Base-by-base conservation (phyloP, 768 basidiomycete species). In the Panus rudis region DNA sequence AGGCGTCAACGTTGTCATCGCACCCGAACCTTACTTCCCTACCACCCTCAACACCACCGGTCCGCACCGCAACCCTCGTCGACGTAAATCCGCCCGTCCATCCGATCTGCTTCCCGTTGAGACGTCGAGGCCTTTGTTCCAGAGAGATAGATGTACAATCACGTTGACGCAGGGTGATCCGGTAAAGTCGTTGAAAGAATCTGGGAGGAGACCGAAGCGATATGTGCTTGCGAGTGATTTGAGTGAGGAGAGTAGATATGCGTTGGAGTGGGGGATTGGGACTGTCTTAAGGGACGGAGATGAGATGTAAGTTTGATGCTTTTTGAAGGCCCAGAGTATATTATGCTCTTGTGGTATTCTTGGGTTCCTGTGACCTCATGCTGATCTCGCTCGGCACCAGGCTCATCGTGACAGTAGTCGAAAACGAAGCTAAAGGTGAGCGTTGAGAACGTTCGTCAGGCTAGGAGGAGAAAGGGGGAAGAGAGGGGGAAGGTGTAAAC, bases 221-320 rank as follows among this genome's bases (percentile, higher is more conserved):
- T 99, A 97, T 62, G 71, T 96, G 10, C 84, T 98, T 17, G 87
- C 92, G 4, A 96, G 92, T 57, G 96, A 99, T 73, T 60, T 98
- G 54, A 91, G 87, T 47, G 90, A 96, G 52, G 94, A 99, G 66
- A 84, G 81, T 62, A 72, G 84, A 25, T 99, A 93, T 62, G 96
- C 96, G 1, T 79, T 98, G 5, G 93, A 98, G 62, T 99, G 94
- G 96, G 91, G 88, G 8, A 93, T 98, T 42, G 94, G 93, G 2
- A 97, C 94, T 0, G 94, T 97, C 2, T 67, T 96, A 47, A 69
- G 92, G 48, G 92, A 97, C 63, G 94, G 94, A 2, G 96, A 99
- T 55, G 88, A 93, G 63, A 68, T 92, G 81, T 78, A 42, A 41
- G 70, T 59, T 16, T 39, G 4, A n/a, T 6, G 12, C n/a, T 7